Percentiles rank a stretch among this genome's conserved stretches.
These are phyloP conservation scores for Auriscalpium orientale DNA, from an alignment of 768 basidiomycete species.

Conservation along the genomic window DNA sequence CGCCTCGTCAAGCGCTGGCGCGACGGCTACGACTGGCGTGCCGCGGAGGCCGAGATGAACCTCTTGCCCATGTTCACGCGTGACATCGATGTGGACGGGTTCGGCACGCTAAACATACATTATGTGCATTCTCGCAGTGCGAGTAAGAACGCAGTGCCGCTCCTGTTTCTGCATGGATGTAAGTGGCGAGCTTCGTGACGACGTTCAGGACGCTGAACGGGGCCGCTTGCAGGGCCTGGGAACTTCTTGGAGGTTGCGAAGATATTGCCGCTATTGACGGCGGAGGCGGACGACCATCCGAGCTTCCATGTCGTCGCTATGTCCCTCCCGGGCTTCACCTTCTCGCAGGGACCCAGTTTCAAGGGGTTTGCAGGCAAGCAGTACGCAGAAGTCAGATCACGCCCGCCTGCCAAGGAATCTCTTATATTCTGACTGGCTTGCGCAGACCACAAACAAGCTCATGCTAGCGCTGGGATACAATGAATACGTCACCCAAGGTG, in stretches of 20 bases:
- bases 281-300: slow-evolving; percentile 30
- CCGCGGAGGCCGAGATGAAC: slow-evolving; percentile 22
- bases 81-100: slow-evolving; percentile 24
- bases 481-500: slow-evolving; percentile 19
- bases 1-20: slow-evolving; percentile 21
- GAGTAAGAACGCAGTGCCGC: slow-evolving; percentile 35
- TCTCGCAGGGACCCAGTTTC: slow-evolving; percentile 17
- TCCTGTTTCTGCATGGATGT: slow-evolving; percentile 55
- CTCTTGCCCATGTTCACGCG: slow-evolving; percentile 25
- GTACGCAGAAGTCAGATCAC: slow-evolving; percentile 23
- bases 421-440: not conserved
- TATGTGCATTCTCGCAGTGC: slow-evolving; percentile 44
- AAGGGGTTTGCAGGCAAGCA: slow-evolving; percentile 17
- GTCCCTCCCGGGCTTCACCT: slow-evolving; percentile 21
- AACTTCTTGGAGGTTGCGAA: slow-evolving; percentile 38
- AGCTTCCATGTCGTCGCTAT: slow-evolving; percentile 45
- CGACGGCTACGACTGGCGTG: slow-evolving; percentile 21
- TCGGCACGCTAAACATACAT: slow-evolving; percentile 21
- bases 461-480: slow-evolving; percentile 19
- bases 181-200: slow-evolving; percentile 5
- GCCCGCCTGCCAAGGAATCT: not conserved
- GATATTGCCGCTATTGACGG: slow-evolving; percentile 38
- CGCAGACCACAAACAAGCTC: slow-evolving; percentile 9
- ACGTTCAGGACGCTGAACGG: not conserved
- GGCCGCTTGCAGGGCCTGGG: slow-evolving; percentile 39